Percentiles rank a stretch among this genome's conserved stretches.
Evolutionary conservation across 495 filamentous ascomycete species (phyloP).

Genomic region (Haplographium delicatum): DNA sequence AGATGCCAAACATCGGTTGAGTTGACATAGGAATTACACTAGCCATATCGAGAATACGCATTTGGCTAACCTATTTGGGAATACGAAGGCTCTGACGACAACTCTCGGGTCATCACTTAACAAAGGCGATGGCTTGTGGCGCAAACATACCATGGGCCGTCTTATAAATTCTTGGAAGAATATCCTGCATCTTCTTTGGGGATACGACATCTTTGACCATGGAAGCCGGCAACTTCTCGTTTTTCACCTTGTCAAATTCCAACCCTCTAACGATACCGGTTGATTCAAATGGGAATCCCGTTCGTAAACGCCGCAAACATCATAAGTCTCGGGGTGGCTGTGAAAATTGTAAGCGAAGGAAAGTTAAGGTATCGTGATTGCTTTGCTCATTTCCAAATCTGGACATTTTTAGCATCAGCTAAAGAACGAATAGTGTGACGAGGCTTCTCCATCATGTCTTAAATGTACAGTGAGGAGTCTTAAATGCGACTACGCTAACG

Average conservation of each 20-base stretch:
- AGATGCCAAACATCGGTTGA: too few relatives aligned
- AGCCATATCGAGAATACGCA: neutral
- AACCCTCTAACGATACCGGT: neutral
- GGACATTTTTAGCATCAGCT: too few relatives aligned
- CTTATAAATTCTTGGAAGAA: too few relatives aligned
- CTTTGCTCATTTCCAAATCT: too few relatives aligned
- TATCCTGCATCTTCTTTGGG: too few relatives aligned
- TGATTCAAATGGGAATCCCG: neutral
- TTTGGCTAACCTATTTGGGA: neutral
- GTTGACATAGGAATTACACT: too few relatives aligned
- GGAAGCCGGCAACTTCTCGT: neutral
- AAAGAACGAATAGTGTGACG: slow-evolving; percentile 10
- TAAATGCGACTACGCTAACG: neutral
- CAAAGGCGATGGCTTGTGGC: too few relatives aligned
- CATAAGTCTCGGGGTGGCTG: neutral
- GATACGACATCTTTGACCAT: neutral
- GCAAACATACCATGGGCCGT: too few relatives aligned
- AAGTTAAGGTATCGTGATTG: slow-evolving; percentile 4
- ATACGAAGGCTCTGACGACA: neutral
- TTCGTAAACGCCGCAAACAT: neutral
- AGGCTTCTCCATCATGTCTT: neutral
- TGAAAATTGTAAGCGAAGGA: slow-evolving; percentile 4
- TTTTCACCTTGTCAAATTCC: neutral
- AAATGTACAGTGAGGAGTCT: slow-evolving; percentile 6
- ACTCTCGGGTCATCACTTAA: neutral